Base-by-base conservation (phyloP, 2,329 filamentous ascomycete species). In the Sphaerostilbella broomeana region DNA sequence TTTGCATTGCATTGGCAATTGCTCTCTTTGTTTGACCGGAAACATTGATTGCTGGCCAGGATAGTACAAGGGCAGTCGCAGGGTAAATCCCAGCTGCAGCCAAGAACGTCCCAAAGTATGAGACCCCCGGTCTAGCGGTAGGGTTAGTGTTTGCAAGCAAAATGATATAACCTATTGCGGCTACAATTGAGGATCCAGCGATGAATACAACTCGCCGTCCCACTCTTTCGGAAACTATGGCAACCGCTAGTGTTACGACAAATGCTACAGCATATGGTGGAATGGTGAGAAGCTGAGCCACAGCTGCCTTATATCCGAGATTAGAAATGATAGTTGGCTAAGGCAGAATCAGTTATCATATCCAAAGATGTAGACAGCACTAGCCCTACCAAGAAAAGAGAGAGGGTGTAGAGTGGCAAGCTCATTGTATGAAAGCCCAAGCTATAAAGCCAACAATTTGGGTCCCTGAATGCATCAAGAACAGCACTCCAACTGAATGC, bases 391-490 rank as follows among this genome's bases (percentile, higher is more conserved):
- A 77, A 42, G 40, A 77, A 78, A 3, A 77, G 56, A 0, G 78
- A 68, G 5, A 75, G 59, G 0, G 73, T 76, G 43, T 77, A 78
- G 0, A 77, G 59, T 0, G 73, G 73, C 10, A 88, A 58, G 41
- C 77, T 82, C 68, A 86, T 78, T 5, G 81, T 85, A 54, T 87
- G 82, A 50, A 85, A 86, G 0, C 72, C 75, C 0, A 85, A 56
- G 0, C 81, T 79, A 47, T 88, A 88, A 0, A 88, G 67, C 79
- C 78, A 86, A 51, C 79, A 79, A 53, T 81, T 86, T 2, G 75
- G 73, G 49, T 89, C 81, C 11, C 68, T 74, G 27, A 86, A 57
- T 0, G 84, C 83, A 13, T 74, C 65, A 17, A 59, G 41, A 0
- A 88, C 84, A 15, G 79, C 78, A 0, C 49, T 57, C 85, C 84